Evolutionary conservation across 768 basidiomycete species (phyloP), one percentile per base, ranked within the genome.

Genomic region (Rubroboletus pulcherrimus): DNA sequence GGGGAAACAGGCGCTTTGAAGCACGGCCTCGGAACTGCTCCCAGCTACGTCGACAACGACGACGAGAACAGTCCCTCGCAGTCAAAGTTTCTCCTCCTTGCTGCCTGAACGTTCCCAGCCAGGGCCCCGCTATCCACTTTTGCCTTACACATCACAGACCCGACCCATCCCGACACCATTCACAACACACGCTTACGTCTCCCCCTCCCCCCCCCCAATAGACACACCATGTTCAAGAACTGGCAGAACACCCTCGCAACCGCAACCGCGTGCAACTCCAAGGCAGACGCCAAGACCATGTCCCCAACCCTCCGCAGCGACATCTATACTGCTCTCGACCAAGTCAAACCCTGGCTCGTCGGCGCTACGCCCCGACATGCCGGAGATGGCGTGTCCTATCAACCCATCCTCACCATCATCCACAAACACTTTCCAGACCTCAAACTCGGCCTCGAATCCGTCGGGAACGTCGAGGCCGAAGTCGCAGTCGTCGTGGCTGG

Each of bases 361-460:
- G 76, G 77, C 3, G 68, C 71, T 24, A 59, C 65, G 4, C 64
- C 71, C 38, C 76, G 79, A 15, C 75, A 77, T 51, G 77, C 81
- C n/a, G 80, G 81, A 9, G 82, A 83, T 54, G 80, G 80, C 6
- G 75, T 82, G 45, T 78, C 80, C 30, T 80, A 77, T 57, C 71
- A 74, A 33, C 60, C 77, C 42, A 71, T 81, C 47, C 62, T 83
- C 54, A 57, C 71, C 48, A 66, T 67, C 35, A 74, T 82, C 56
- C 78, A 80, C 64, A 79, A 78, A 55, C 77, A 83, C 68, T 77
- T 83, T 56, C 77, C 79, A 29, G 66, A 76, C 12, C 65, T 71
- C 41, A 75, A 73, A 43, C 69, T 80, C 38, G 78, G 77, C 46
- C 64, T 81, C 47, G 79, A 81, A 56, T 69, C 73, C 49, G 66